Base-by-base conservation (phyloP, 495 filamentous ascomycete species). In the Penicillium crystallinum region DNA sequence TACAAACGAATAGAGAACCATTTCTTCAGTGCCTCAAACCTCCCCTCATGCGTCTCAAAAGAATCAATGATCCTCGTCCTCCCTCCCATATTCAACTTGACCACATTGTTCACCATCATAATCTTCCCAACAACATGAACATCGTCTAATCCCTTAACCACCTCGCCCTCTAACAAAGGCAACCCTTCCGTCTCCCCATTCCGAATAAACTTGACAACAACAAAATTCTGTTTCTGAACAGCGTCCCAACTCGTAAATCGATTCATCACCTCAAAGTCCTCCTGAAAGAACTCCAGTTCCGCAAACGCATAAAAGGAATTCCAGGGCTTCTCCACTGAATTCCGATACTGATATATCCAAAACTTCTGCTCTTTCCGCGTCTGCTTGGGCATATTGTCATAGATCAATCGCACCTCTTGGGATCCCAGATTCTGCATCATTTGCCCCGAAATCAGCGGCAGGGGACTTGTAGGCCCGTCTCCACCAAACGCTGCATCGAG, bases 401-500 rank as follows among this genome's bases (percentile, higher is more conserved):
- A 63, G 2, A 74, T 30, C 0, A 83, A 65, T 3, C 81, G 72
- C 2, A 81, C 61, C 53, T 82, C 63, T 49, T 82, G 77, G 8
- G 71, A 47, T 3, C 74, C 74, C 3, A 84, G 69, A 30, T 78
- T 77, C 0, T 60, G 41, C 12, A 65, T 57, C 3, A 73, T 56
- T 4, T 63, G 49, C 0, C 72, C 71, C 1, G 67, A 61, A 5
- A 74, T 61, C 8, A 88, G 61, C 0, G 67, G 73, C 9, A 89
- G 56, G 0, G 85, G 84, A 8, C 65, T 56, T 14, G 77, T 80
- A 0, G 79, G 76, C 4, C 83, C 84, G 57, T 83, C 77, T 17
- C 74, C 71, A 4, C 88, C 89, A 48, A 91, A 91, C 0, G 79
- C 87, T 11, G 89, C 84, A 53, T 95, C 88, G 2, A 90, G 71